A percentile compares a stretch with the other conserved stretches of the same genome.
Evolutionary conservation across 2,329 filamentous ascomycete genomes (phyloP).

Genomic region (Dendrostoma leiphaemia): DNA sequence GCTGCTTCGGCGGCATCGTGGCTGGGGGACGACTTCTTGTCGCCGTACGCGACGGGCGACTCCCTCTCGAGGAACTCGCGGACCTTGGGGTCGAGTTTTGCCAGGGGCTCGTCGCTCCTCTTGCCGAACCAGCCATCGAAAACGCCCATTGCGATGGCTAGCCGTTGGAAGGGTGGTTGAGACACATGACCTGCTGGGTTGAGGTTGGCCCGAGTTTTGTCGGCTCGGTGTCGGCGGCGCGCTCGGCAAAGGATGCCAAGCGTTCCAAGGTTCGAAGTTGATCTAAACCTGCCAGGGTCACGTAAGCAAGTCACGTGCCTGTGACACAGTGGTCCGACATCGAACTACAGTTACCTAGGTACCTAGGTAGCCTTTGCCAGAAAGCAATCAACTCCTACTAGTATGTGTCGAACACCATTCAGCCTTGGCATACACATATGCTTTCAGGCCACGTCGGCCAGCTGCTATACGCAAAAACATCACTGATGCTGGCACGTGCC

Average conservation of each 20-base stretch:
- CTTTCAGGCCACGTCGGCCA: no score
- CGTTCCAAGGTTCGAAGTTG: background rate
- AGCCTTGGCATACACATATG: no score
- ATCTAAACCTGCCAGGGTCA: background rate
- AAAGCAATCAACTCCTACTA: no score
- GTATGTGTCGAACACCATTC: no score
- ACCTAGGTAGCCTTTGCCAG: no score
- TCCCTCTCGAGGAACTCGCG: constrained; percentile 83
- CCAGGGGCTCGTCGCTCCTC: constrained; percentile 60
- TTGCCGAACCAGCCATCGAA: constrained; percentile 49
- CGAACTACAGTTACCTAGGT: no score
- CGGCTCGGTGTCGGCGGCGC: constrained; percentile 15
- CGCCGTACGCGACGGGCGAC: constrained; percentile 67
- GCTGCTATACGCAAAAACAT: no score
- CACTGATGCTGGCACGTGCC: no score
- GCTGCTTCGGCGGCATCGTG: constrained; percentile 4
- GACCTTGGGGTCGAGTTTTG: constrained; percentile 77
- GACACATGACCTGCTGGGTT: constrained; percentile 4
- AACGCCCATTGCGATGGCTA: constrained; percentile 51
- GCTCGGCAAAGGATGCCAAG: constrained; percentile 10
- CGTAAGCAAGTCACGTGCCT: no score
- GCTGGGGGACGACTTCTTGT: constrained; percentile 15
- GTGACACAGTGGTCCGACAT: no score
- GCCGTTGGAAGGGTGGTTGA: background rate
- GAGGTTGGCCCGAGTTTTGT: background rate